Evolutionary conservation across 75 land plant species (phyloP), one percentile per base, ranked within the genome.

Genomic region (Sequoiadendron giganteum): DNA sequence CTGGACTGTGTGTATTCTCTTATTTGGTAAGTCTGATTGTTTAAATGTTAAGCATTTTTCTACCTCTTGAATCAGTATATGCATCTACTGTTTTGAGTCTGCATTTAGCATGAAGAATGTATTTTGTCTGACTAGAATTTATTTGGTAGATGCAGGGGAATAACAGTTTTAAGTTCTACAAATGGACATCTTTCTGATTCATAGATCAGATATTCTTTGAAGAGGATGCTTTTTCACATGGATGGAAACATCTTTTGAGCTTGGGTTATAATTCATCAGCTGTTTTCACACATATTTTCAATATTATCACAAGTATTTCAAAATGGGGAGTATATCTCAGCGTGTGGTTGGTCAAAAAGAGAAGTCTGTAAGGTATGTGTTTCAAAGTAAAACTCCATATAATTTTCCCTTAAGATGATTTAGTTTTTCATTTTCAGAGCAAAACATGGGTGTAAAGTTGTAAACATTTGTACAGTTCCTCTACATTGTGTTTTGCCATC

Each of bases 351-450:
- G 93, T 61, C 93, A 94, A 38, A 85, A 83, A 56, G 95, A 93
- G 86, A 94, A 91, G 89, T 91, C 93, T 91, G 90, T 91, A 45
- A 94, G 95, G 95, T 94, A 89, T 43, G 34, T 45, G 18, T 84
- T 84, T 40, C 85, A n/a, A 43, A 84, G 54, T 77, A 39, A 77
- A 77, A 19, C 5, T 77, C 80, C 21, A 13, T 36, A 11, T 77
- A 15, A 36, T 38, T 77, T 77, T 15, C 7, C 42, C 38, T 77
- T 38, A 45, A 45, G 47, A 77, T 38, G 40, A 38, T 77, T 38
- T 77, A 77, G 42, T 4, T 77, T 36, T 36, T 38, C 15, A 13
- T 34, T 77, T 38, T 38, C 80, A 16, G 14, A 77, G 47, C 47
- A 45, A 45, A 45, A 45, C 5, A 45, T 45, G 3, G 5, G 47